Evolutionary conservation across 2,329 filamentous ascomycete species (phyloP).

Genomic region (Alternaria triticimaculans): DNA sequence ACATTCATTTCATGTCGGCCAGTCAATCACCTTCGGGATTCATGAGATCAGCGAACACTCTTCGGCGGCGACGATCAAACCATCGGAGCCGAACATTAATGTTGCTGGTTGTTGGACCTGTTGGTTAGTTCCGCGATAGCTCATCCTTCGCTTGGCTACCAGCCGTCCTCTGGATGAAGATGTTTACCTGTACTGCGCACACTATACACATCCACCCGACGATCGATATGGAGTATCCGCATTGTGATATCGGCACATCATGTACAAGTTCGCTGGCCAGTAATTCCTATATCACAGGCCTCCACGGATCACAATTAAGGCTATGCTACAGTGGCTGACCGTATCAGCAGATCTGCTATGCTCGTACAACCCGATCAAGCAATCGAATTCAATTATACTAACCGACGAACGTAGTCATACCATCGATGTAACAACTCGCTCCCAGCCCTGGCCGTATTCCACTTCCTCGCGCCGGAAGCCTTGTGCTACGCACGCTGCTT

Average conservation of each 20-base stretch:
- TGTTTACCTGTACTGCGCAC: neutral
- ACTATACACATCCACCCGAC: neutral
- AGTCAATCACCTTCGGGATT: neutral
- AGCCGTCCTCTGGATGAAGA: neutral
- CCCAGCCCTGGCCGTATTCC: neutral
- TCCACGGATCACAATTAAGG: neutral
- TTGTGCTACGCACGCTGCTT: neutral
- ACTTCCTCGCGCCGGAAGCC: neutral
- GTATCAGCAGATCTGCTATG: neutral
- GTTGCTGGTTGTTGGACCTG: neutral
- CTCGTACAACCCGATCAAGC: neutral
- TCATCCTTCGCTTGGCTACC: neutral
- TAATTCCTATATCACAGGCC: neutral
- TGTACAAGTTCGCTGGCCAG: neutral
- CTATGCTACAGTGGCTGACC: neutral
- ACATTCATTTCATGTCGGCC: accelerated
- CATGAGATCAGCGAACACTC: neutral
- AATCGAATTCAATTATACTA: accelerated
- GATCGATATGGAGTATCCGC: neutral
- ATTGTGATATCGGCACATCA: neutral
- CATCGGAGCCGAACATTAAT: neutral
- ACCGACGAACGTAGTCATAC: neutral
- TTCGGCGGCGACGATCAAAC: accelerated
- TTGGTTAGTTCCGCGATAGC: neutral
- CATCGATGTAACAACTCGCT: neutral